These are phyloP conservation scores for Annona squamosa DNA, from an alignment of 164 flowering plant species.

Conservation along the genomic window DNA sequence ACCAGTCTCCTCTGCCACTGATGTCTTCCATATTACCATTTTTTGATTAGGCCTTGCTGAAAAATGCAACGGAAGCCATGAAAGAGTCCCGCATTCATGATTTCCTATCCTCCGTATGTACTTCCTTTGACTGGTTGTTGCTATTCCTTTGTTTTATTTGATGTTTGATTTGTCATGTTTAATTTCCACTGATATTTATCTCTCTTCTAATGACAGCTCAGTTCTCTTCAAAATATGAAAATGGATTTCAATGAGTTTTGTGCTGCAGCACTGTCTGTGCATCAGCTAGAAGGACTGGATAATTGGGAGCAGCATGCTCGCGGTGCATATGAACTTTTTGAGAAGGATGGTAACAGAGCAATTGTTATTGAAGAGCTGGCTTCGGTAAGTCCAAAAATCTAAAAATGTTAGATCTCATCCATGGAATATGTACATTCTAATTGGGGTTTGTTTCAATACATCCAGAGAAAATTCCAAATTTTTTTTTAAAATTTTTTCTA, in stretches of 20 bases:
- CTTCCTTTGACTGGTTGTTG: neutral
- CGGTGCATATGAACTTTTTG: constrained; percentile 80
- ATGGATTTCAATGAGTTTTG: constrained; percentile 94
- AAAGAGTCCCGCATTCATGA: constrained; percentile 82
- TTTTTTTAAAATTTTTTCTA: too few relatives aligned
- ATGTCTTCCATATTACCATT: constrained; percentile 1
- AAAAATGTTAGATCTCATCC: neutral
- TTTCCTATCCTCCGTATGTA: constrained; percentile 54
- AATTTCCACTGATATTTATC: neutral
- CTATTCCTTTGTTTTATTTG: neutral
- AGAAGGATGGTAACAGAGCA: constrained; percentile 84
- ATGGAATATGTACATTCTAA: neutral
- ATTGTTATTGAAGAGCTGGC: constrained; percentile 90
- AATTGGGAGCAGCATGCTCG: constrained; percentile 94
- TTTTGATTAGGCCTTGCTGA: constrained; percentile 59
- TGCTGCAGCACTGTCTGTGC: constrained; percentile 80
- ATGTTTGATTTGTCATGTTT: neutral
- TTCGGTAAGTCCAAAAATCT: constrained; percentile 45
- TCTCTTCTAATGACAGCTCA: constrained; percentile 42
- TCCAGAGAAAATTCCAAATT: too few relatives aligned
- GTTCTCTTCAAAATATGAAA: constrained; percentile 75
- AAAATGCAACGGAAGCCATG: constrained; percentile 86
- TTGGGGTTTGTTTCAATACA: too few relatives aligned
- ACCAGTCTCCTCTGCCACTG: neutral
- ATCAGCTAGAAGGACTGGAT: constrained; percentile 85